A percentile compares a stretch with the other conserved stretches of the same genome.
Conservation (phyloP, 129 eudicot genomes). For the Lactuca sativa region DNA sequence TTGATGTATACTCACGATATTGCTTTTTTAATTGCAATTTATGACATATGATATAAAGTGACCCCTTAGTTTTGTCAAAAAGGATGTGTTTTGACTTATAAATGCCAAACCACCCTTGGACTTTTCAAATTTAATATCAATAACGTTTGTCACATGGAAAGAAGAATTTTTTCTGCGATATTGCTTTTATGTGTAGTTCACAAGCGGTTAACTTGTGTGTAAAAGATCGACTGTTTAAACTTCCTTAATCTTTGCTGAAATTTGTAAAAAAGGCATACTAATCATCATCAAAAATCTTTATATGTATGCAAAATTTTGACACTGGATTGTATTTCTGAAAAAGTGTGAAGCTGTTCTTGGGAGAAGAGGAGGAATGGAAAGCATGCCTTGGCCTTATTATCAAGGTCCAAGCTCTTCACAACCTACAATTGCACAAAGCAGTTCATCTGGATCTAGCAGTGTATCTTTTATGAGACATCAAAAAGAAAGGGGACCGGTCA, state of each 20-base stretch:
- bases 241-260: neutral
- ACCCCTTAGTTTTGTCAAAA: neutral
- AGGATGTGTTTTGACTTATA: constrained; percentile 5
- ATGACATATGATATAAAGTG: neutral
- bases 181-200: no score
- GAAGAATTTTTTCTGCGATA: neutral
- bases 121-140: constrained; percentile 5
- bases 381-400: constrained; percentile 31
- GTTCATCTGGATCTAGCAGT: constrained; percentile 37
- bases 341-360: constrained; percentile 45
- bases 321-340: constrained; percentile 7
- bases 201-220: no score
- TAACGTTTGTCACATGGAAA: constrained; percentile 2
- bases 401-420: constrained; percentile 44
- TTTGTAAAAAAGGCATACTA: neutral
- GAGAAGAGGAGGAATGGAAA: constrained; percentile 37
- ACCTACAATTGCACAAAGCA: constrained; percentile 20
- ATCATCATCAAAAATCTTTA: neutral
- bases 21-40: neutral
- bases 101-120: neutral
- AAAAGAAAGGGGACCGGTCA: constrained; percentile 27
- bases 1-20: constrained; percentile 10
- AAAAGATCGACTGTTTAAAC: neutral
- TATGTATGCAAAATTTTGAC: constrained; percentile 11
- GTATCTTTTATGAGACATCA: constrained; percentile 28